Base-by-base conservation (phyloP, 106 monocot species). In the Gastrodia elata region DNA sequence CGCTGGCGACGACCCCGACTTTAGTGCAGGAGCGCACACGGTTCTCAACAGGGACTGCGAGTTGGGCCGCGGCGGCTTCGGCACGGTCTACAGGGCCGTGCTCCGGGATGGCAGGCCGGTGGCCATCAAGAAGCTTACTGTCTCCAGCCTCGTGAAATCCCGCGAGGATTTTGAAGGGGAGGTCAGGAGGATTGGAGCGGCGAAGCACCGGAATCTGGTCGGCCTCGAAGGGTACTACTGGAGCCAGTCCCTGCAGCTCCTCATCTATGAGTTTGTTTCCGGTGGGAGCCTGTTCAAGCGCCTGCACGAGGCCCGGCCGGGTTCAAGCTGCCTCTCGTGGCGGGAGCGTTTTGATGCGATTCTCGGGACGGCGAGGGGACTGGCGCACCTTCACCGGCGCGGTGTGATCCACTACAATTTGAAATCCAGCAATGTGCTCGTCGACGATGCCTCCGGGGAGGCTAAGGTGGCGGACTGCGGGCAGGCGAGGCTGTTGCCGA, bases 101-200 rank as follows among this genome's bases (percentile, higher is more conserved):
- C 87, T 96, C 26, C 74, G 77, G 71, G 95, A 92, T 59, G 89
- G 92, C 2, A 75, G 82, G 30, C 86, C 87, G 2, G 87, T 96
- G 73, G 95, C 89, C 37, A 96, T 95, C 76, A 95, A 95, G 82
- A 95, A 95, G 80, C 91, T 95, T 28, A 85, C 91, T 0, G 94
- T 95, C 16, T 95, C 94, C 5, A 91, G 94, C 74, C 73, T 95
- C 5, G 94, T 95, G 41, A 95, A 95, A 65, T 89, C 95, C 4
- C 82, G 78, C 64, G 92, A 96, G 39, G 91, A 92, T 71, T 96
- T 96, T 13, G 89, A 85, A 73, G 78, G 79, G 68, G 92, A 96
- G 75, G 82, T 96, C 55, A 89, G 84, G 77, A 85, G 77, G 52
- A 79, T 96, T 14, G 95, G 92, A 2, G 92, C 87, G 30, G 58